Evolutionary conservation across 345 rosid species (phyloP).

Genomic region (Conringia planisiliqua): DNA sequence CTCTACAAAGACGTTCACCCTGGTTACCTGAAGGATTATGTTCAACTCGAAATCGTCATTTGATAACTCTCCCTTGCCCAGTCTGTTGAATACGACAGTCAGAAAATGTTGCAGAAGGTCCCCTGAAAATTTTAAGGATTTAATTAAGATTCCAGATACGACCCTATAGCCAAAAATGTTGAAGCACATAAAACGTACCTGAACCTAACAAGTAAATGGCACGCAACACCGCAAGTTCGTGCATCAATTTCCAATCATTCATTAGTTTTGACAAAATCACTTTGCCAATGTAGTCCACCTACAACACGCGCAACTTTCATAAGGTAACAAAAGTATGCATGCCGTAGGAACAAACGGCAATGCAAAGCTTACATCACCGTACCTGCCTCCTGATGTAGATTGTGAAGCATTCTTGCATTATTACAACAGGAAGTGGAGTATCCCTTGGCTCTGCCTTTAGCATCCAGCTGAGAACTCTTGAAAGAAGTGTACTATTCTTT

Average conservation of each 20-base stretch:
- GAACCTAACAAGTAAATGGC: slow-evolving; percentile 97
- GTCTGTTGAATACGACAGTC: slow-evolving; percentile 67
- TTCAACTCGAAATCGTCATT: slow-evolving; percentile 94
- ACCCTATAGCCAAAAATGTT: slow-evolving; percentile 12
- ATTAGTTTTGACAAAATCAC: slow-evolving; percentile 77
- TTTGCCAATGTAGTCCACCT: slow-evolving; percentile 82
- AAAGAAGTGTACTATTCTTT: slow-evolving; percentile 80
- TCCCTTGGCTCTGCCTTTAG: slow-evolving; percentile 52
- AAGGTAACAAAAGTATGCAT: slow-evolving; percentile 10
- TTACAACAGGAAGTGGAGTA: slow-evolving; percentile 72
- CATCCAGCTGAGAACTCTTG: slow-evolving; percentile 75
- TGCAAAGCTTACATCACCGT: slow-evolving; percentile 25
- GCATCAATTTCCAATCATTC: slow-evolving; percentile 95
- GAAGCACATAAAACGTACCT: slow-evolving; percentile 44
- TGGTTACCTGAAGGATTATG: slow-evolving; percentile 75
- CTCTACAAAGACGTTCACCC: neutral
- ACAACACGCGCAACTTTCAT: slow-evolving; percentile 26
- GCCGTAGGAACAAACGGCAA: slow-evolving; percentile 1
- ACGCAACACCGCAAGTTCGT: slow-evolving; percentile 93
- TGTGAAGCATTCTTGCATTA: slow-evolving; percentile 79
- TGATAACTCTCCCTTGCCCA: slow-evolving; percentile 87
- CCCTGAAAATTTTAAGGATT: slow-evolving; percentile 45
- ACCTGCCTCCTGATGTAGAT: slow-evolving; percentile 83
- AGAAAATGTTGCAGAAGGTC: slow-evolving; percentile 95
- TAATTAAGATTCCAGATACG: slow-evolving; percentile 5